Base-by-base conservation (phyloP, 371 early-diverging fungal genomes). In the Apophysomyces ossiformis region DNA sequence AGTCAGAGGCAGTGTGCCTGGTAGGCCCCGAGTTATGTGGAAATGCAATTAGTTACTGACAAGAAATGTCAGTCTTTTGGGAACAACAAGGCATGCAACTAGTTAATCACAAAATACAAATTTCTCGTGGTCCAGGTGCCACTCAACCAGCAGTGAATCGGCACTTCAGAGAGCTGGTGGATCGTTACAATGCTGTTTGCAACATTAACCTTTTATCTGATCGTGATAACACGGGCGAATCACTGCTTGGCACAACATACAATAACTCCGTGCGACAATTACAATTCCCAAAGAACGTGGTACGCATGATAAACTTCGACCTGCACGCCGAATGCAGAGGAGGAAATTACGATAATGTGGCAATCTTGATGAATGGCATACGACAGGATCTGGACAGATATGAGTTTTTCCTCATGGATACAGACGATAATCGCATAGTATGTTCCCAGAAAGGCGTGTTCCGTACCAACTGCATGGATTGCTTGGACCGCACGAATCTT, bases 391-490 rank as follows among this genome's bases (percentile, higher is more conserved):
- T 90, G 32, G 85, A 86, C 35, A 60, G 73, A 26, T 90, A 81
- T 73, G 88, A 88, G 8, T 95, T 85, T 73, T 95, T 90, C 66
- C 61, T 89, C 15, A 79, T 86, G 59, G 91, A 92, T 62, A 74
- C 77, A 5, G 84, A 81, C 8, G 80, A 81, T 18, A 83, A 84
- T 41, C 72, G 68, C 7, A 78, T 91, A 0, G 71, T 93, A 9
- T 77, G 75, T 37, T 72, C 72, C 3, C 98, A 97, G 69, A 78
- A 84, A 4, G 97, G 96, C 7, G 90, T 94, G 1, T 87, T 95
- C 65, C 84, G 97, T 2, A 94, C 95, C 1, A 99, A 99, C 69
- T 99, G 99, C 71, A 81, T 99, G 70, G 99, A 99, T 76, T 99
- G 99, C 70, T 77, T 99, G 57, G 99, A 99, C 76, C 81, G 99